phyloP scores from a whole-genome alignment of 2,329 filamentous ascomycete genomes.

The Emydomyces testavorans region DNA sequence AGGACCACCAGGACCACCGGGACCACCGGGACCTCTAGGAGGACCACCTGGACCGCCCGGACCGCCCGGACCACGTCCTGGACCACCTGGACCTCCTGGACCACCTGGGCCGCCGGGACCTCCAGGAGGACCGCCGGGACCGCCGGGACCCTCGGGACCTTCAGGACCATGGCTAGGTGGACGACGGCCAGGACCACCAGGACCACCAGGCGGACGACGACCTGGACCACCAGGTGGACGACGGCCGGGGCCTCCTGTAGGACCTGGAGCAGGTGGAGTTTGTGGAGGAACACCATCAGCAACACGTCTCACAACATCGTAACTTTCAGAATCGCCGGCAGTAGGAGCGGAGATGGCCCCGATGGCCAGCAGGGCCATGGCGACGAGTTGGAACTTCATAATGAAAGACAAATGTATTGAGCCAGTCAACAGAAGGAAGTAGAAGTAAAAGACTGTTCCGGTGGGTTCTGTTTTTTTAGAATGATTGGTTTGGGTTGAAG shows the following conservation, averaged over 20 bases:
- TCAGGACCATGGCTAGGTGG: neutral
- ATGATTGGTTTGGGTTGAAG: neutral
- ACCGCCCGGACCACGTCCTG: neutral
- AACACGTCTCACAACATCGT: neutral
- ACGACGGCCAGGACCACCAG: neutral
- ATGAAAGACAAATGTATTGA: neutral
- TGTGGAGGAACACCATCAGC: neutral
- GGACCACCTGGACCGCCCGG: neutral
- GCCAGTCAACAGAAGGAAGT: neutral
- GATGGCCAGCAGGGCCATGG: slow-evolving; percentile 9
- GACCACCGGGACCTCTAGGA: neutral
- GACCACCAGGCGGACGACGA: neutral
- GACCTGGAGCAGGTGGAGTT: too few relatives aligned
- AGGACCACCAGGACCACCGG: neutral
- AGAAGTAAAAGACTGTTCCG: neutral
- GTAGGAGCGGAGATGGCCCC: slow-evolving; percentile 4
- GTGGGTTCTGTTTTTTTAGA: neutral
- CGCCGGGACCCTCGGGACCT: neutral
- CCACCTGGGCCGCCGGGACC: neutral
- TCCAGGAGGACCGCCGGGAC: neutral
- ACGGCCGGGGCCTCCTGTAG: neutral
- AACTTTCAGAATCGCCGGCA: neutral
- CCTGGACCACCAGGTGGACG: neutral
- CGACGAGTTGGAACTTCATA: slow-evolving; percentile 5
- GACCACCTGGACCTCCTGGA: neutral